Evolutionary conservation across 495 filamentous ascomycete genomes (phyloP).

Genomic region (Daldinia concentrica): DNA sequence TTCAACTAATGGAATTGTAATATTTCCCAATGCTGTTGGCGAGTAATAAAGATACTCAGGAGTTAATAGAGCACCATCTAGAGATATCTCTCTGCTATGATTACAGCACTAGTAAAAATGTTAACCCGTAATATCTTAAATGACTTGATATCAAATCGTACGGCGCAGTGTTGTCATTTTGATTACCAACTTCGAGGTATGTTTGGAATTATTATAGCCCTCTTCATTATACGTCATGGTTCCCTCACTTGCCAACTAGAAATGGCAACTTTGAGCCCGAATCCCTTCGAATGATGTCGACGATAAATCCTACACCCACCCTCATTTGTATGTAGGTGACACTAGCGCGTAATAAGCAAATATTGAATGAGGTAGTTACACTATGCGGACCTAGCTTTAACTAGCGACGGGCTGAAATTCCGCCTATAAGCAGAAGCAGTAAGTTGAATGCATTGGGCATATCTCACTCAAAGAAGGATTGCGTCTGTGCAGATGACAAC

Average conservation of each 20-base stretch:
- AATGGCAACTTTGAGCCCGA: neutral
- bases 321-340: neutral
- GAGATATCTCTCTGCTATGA: neutral
- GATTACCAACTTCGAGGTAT: neutral
- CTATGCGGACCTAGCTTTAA: too few relatives aligned
- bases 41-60: neutral
- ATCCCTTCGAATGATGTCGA: neutral
- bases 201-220: neutral
- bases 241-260: neutral
- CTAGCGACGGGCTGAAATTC: too few relatives aligned
- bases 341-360: neutral
- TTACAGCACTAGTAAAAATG: neutral
- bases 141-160: neutral
- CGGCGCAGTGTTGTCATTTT: neutral
- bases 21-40: neutral
- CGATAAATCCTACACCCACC: neutral
- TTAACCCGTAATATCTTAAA: neutral
- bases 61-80: too few relatives aligned
- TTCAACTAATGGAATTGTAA: neutral
- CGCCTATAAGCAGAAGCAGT: neutral
- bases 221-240: neutral
- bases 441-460: neutral
- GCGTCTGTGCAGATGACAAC: conserved; percentile 6
- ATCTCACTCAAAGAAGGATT: conserved; percentile 9
- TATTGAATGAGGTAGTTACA: neutral